Percentiles rank a stretch among this genome's conserved stretches.
Evolutionary conservation across 257 asterid species (phyloP).

Genomic region (Nicotiana benthamiana): DNA sequence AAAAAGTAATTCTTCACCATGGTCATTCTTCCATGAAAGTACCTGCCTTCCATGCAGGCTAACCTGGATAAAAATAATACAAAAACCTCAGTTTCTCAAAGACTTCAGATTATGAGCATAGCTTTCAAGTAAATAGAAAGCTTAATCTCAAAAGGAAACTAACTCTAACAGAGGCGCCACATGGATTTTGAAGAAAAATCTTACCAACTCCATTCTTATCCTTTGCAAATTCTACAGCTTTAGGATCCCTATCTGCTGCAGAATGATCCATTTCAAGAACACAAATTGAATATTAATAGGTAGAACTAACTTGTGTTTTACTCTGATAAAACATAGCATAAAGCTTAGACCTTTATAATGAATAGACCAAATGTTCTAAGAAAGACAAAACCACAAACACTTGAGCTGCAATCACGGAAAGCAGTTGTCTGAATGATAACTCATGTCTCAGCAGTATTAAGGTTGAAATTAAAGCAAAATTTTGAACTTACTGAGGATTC

Average conservation of each 20-base stretch:
- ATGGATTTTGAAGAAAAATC: slow-evolving; percentile 50
- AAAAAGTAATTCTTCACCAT: too few relatives aligned
- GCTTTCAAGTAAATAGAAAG: not conserved
- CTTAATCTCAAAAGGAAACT: slow-evolving; percentile 20
- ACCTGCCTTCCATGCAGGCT: slow-evolving; percentile 94
- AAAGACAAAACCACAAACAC: not conserved
- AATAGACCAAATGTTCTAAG: not conserved
- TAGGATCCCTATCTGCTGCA: too few relatives aligned
- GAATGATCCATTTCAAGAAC: slow-evolving; percentile 51
- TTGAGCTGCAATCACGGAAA: slow-evolving; percentile 3
- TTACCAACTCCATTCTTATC: slow-evolving; percentile 50
- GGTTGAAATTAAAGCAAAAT: too few relatives aligned
- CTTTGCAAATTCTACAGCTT: too few relatives aligned
- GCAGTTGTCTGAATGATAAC: slow-evolving; percentile 17
- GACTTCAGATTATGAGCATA: not conserved
- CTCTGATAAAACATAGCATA: slow-evolving; percentile 5
- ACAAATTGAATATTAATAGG: slow-evolving; percentile 18
- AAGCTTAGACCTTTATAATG: not conserved
- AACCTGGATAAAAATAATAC: slow-evolving; percentile 32
- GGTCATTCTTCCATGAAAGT: slow-evolving; percentile 75
- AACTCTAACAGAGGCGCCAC: slow-evolving; percentile 71
- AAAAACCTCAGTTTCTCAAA: not conserved
- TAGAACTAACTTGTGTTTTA: slow-evolving; percentile 10
- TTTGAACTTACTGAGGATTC: too few relatives aligned
- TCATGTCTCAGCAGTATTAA: too few relatives aligned